Conservation (phyloP, 768 basidiomycete genomes). For the Mycena olivaceomarginata region DNA sequence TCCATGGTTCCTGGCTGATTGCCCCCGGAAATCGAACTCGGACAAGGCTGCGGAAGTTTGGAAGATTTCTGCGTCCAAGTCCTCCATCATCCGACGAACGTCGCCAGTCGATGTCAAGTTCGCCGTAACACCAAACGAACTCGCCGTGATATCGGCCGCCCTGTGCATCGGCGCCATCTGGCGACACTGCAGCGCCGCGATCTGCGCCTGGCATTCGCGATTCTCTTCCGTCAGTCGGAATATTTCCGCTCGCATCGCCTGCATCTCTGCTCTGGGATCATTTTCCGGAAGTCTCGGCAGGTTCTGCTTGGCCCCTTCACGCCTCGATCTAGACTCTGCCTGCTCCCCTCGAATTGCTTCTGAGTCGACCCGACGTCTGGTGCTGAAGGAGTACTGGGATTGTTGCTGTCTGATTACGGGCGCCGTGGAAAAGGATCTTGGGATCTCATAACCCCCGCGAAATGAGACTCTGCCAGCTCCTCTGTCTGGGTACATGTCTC, state of each 20-base stretch:
- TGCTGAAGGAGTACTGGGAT: background rate
- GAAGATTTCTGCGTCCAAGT: slow-evolving; percentile 58
- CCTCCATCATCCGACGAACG: slow-evolving; percentile 55
- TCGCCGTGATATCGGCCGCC: background rate
- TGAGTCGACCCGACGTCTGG: background rate
- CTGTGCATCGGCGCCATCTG: background rate
- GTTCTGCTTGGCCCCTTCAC: background rate
- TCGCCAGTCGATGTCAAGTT: slow-evolving; percentile 54
- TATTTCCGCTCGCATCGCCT: background rate
- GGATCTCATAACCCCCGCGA: background rate
- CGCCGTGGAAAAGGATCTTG: background rate
- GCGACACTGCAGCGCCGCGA: background rate
- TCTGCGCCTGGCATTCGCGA: background rate
- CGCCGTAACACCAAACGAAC: slow-evolving; percentile 41
- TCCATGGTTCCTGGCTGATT: background rate
- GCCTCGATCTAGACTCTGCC: background rate
- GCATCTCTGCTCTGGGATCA: background rate
- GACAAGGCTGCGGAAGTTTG: slow-evolving; percentile 60
- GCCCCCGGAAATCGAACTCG: slow-evolving; percentile 42
- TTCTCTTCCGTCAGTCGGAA: background rate
- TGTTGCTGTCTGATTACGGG: background rate
- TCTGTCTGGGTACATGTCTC: background rate
- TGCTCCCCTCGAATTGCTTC: background rate
- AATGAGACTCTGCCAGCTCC: background rate
- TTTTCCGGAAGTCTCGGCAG: background rate